A percentile compares a stretch with the other conserved stretches of the same genome.
phyloP scores from a whole-genome alignment of 768 basidiomycete genomes.

The Collybia sordida region DNA sequence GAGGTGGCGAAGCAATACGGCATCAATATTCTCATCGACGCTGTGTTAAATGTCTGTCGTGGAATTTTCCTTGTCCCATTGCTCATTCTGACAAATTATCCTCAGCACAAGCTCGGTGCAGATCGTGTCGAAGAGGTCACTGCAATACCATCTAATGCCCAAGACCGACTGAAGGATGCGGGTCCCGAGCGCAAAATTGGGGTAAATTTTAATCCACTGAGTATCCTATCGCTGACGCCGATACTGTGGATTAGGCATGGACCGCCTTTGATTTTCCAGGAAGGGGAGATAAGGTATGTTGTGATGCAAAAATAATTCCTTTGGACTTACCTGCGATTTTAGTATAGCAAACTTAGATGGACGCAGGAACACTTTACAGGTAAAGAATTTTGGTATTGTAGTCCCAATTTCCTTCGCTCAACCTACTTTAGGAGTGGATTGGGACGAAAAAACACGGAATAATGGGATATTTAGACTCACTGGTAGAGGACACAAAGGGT shows the following conservation, averaged over 20 bases:
- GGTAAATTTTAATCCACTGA: slow-evolving; percentile 24
- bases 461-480: slow-evolving; percentile 74
- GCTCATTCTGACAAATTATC: slow-evolving; percentile 7
- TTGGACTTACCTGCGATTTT: slow-evolving; percentile 1
- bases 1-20: slow-evolving; percentile 63
- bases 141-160: slow-evolving; percentile 68
- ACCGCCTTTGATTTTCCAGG: slow-evolving; percentile 86
- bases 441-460: slow-evolving; percentile 67
- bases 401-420: background rate
- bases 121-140: slow-evolving; percentile 70
- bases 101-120: slow-evolving; percentile 81
- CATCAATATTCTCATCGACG: slow-evolving; percentile 80
- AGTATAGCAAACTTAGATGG: slow-evolving; percentile 79
- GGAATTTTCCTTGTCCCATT: slow-evolving; percentile 1
- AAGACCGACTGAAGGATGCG: slow-evolving; percentile 62
- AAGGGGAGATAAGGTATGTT: slow-evolving; percentile 62
- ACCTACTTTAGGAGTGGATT: slow-evolving; percentile 66
- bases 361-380: slow-evolving; percentile 80
- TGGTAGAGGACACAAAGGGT: slow-evolving; percentile 65
- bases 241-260: slow-evolving; percentile 56
- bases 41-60: slow-evolving; percentile 76
- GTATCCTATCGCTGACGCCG: slow-evolving; percentile 1
- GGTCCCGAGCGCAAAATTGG: slow-evolving; percentile 66
- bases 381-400: slow-evolving; percentile 20
- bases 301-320: background rate